Conservation (phyloP, 1,284 basidiomycete species). For the Moesziomyces globuligerus region DNA sequence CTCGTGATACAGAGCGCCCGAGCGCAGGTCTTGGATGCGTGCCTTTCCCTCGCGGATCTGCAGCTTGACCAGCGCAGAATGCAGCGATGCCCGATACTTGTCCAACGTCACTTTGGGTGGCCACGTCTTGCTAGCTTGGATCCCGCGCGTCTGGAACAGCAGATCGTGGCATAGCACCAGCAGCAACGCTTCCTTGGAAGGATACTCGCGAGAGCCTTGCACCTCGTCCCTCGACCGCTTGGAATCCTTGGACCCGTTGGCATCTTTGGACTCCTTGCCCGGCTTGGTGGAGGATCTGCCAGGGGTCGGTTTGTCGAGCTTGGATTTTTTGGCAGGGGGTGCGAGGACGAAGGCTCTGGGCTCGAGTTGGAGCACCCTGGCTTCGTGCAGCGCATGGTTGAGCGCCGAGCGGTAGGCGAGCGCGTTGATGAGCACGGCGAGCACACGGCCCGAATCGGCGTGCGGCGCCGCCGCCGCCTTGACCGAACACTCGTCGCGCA, state of each 20-base stretch:
- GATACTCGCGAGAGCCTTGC: slow-evolving; percentile 8
- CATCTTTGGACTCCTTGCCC: too few relatives aligned
- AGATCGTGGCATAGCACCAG: slow-evolving; percentile 63
- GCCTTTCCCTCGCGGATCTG: slow-evolving; percentile 73
- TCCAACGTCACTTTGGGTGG: slow-evolving; percentile 54
- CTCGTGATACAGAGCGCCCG: slow-evolving; percentile 48
- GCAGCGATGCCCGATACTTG: slow-evolving; percentile 86
- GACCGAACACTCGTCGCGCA: slow-evolving; percentile 53
- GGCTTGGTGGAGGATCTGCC: too few relatives aligned
- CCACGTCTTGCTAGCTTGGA: slow-evolving; percentile 59
- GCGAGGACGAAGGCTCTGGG: slow-evolving; percentile 29
- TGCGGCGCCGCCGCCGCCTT: slow-evolving; percentile 48
- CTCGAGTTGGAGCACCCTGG: slow-evolving; percentile 39
- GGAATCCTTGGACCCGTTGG: too few relatives aligned
- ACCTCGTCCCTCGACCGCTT: background rate
- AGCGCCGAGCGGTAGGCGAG: slow-evolving; percentile 50
- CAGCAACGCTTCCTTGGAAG: slow-evolving; percentile 44
- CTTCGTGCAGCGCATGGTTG: slow-evolving; percentile 26
- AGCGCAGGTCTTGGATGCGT: slow-evolving; percentile 50
- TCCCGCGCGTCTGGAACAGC: slow-evolving; percentile 52
- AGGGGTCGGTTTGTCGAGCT: slow-evolving; percentile 6
- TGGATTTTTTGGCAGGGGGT: background rate
- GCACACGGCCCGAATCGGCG: slow-evolving; percentile 51
- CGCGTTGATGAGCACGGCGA: slow-evolving; percentile 58
- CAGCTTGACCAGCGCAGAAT: slow-evolving; percentile 82